Base-by-base conservation (phyloP, 495 filamentous ascomycete species). In the Pyrenula massariospora region DNA sequence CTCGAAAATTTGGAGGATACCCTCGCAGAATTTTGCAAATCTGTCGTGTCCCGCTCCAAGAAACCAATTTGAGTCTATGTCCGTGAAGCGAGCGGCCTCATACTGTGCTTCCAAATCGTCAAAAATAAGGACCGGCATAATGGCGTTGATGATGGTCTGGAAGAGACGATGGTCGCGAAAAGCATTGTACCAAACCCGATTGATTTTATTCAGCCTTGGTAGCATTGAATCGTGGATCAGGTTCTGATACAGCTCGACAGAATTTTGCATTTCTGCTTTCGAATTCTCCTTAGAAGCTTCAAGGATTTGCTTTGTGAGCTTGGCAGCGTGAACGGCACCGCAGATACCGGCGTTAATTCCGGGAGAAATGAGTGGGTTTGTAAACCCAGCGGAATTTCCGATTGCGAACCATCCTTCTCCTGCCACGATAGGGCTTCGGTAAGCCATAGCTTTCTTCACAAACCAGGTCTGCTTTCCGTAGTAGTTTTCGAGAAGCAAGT, bases 321-420 rank as follows among this genome's bases (percentile, higher is more conserved):
- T n/a, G n/a, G n/a, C n/a, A n/a, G n/a, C n/a, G n/a, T n/a, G n/a
- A n/a, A n/a, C n/a, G n/a, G n/a, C n/a, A n/a, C n/a, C n/a, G n/a
- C n/a, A n/a, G n/a, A n/a, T n/a, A n/a, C n/a, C n/a, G n/a, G n/a
- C 58, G 48, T 61, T 61, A 48, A 61, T 61, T 54, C 58, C 52
- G 10, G 58, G 59, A 1, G 59, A 61, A 42, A 56, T 51, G 12
- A 61, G 31, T 19, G 58, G 59, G 25, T 61, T 60, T 2, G 58
- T 61, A 52, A 60, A 60, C n/a, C 59, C 59, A 56, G 53, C 57
- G 42, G 57, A 48, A n/a, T 61, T 52, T 23, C 59, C 58, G 36
- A 61, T 56, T 12, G 59, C 59, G 21, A 61, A 22, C 57, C 57
- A 56, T 24, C 58, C 58, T 25, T 42, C 25, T 31, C 59, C 59